Percentiles rank a stretch among this genome's conserved stretches.
These are phyloP conservation scores for Colletotrichum neosansevieriae DNA, from an alignment of 2,329 filamentous ascomycete genomes.

Conservation along the genomic window DNA sequence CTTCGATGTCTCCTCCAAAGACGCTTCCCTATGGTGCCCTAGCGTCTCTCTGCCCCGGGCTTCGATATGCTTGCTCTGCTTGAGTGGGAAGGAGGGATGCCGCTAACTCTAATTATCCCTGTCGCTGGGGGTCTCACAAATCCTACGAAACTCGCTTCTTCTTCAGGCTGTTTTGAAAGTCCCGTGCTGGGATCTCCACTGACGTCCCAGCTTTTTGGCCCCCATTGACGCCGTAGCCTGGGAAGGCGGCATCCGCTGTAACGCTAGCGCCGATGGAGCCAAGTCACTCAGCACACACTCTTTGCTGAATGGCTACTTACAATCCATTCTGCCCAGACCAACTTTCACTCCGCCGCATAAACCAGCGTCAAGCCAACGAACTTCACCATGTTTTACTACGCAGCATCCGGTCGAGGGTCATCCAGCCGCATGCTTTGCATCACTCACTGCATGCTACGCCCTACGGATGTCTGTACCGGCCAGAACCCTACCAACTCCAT, in stretches of 20 bases:
- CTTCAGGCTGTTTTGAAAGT: constrained; percentile 51
- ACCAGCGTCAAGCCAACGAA: constrained; percentile 30
- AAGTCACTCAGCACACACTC: constrained; percentile 6
- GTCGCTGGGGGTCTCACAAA: constrained; percentile 42
- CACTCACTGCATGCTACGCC: background rate
- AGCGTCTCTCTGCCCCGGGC: background rate
- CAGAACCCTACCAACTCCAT: background rate
- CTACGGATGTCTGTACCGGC: background rate
- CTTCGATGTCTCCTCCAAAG: too few species aligned
- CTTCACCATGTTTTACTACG: constrained; percentile 36
- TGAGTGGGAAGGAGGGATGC: background rate
- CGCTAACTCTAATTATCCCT: constrained; percentile 41
- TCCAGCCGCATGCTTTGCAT: constrained; percentile 13
- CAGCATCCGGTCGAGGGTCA: constrained; percentile 32
- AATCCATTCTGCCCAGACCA: constrained; percentile 17
- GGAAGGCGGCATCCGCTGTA: constrained; percentile 27
- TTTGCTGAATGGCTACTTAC: background rate
- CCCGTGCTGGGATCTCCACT: constrained; percentile 34
- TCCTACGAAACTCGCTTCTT: constrained; percentile 55
- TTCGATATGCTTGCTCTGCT: background rate
- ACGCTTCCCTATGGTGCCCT: background rate
- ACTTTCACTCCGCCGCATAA: constrained; percentile 34
- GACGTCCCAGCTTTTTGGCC: constrained; percentile 15
- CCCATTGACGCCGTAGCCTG: constrained; percentile 21
- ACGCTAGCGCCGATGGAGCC: constrained; percentile 18